Evolutionary conservation across 176 grass and related monocot genomes (phyloP).

Genomic region (Raddia guianensis): DNA sequence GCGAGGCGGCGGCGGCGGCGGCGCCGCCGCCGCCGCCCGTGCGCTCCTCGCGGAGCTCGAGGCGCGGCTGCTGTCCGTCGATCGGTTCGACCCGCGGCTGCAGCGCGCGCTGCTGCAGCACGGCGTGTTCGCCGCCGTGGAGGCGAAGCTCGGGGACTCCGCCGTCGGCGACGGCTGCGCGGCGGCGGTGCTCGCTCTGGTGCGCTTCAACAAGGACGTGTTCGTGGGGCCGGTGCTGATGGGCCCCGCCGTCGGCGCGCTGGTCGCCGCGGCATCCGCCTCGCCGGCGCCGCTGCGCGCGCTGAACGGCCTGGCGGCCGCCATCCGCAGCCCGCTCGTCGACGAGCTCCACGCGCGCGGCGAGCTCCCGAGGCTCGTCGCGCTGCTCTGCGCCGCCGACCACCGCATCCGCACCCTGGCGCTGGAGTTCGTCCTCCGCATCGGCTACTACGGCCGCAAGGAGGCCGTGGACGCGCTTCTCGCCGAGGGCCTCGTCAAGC

Average conservation of each 20-base stretch:
- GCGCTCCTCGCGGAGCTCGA: constrained; percentile 49
- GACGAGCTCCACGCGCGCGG: constrained; percentile 80
- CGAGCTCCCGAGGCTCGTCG: constrained; percentile 64
- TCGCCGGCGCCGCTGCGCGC: constrained; percentile 51
- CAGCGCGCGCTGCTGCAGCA: constrained; percentile 70
- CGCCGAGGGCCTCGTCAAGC: constrained; percentile 76
- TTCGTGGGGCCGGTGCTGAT: constrained; percentile 84
- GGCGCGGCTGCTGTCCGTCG: constrained; percentile 38
- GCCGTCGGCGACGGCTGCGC: constrained; percentile 59
- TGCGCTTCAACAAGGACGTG: constrained; percentile 91
- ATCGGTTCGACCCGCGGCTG: constrained; percentile 65
- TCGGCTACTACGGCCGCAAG: constrained; percentile 73
- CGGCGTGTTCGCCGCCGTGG: constrained; percentile 63
- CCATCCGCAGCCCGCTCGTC: constrained; percentile 73
- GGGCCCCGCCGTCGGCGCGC: constrained; percentile 60
- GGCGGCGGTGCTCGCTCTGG: constrained; percentile 60
- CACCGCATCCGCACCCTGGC: constrained; percentile 46
- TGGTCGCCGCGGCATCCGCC: constrained; percentile 44
- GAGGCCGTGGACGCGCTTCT: constrained; percentile 79
- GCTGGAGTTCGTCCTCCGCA: constrained; percentile 58
- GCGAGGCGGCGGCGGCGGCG: not conserved
- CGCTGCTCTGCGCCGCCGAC: constrained; percentile 60
- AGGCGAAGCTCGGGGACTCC: constrained; percentile 48
- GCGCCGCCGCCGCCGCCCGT: not conserved
- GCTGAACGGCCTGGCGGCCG: constrained; percentile 62